A percentile compares a stretch with the other conserved stretches of the same genome.
Conservation (phyloP, 352 stramenopile genomes). For the Globisporangium rhizosaccharum region DNA sequence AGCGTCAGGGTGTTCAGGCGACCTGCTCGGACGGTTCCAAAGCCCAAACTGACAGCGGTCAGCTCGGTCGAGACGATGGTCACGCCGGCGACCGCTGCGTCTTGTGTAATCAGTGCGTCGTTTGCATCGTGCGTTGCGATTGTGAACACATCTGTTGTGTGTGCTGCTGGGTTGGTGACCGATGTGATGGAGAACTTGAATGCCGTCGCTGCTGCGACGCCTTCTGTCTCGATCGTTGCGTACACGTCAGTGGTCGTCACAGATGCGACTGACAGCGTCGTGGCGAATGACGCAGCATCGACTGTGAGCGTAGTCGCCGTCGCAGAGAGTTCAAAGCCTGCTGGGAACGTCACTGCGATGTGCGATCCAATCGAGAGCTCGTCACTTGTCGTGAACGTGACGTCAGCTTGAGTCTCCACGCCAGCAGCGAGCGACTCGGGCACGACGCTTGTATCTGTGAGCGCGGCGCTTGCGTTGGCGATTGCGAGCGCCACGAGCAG, state of each 20-base stretch:
- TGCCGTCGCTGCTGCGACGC: constrained; percentile 12
- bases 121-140: constrained; percentile 22
- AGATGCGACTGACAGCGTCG: constrained; percentile 23
- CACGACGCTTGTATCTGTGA: constrained; percentile 19
- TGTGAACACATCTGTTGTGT: constrained; percentile 14
- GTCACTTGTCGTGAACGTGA: constrained; percentile 24
- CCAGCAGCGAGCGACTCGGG: constrained; percentile 22
- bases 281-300: constrained; percentile 8
- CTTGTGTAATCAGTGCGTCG: constrained; percentile 8
- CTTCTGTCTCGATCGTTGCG: constrained; percentile 13
- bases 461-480: constrained; percentile 9
- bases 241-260: constrained; percentile 18
- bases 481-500: too few relatives aligned
- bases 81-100: constrained; percentile 4
- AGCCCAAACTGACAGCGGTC: neutral
- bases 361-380: constrained; percentile 18
- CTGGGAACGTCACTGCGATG: constrained; percentile 27
- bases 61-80: constrained; percentile 24
- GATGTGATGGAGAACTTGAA: constrained; percentile 28
- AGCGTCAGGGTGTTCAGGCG: constrained; percentile 16
- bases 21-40: constrained; percentile 18
- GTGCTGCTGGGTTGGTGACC: constrained; percentile 28
- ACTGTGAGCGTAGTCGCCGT: constrained; percentile 9
- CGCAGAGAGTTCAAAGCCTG: constrained; percentile 21
- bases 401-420: constrained; percentile 12